phyloP scores from a whole-genome alignment of 257 asterid genomes.

The Fraxinus pennsylvanica region DNA sequence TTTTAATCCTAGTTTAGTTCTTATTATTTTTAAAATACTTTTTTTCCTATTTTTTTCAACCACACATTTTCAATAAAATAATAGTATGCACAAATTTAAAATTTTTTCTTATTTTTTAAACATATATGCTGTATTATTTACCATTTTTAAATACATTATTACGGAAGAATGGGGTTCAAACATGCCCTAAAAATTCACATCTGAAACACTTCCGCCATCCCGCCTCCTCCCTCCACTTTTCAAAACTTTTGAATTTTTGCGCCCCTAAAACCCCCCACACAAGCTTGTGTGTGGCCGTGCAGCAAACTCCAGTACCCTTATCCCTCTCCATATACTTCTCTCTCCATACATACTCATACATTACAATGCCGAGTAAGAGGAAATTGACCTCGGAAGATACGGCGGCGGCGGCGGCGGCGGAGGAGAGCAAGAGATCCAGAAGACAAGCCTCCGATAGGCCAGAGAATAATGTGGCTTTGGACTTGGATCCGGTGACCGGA shows the following conservation, averaged over 20 bases:
- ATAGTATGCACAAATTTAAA: too few relatives aligned
- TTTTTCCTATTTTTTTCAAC: too few relatives aligned
- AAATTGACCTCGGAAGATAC: conserved; percentile 19
- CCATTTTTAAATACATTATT: too few relatives aligned
- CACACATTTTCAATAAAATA: too few relatives aligned
- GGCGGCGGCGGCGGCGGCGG: conserved; percentile 7
- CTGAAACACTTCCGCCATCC: conserved; percentile 32
- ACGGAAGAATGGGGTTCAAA: too few relatives aligned
- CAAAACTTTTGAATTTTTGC: conserved; percentile 22
- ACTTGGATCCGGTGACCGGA: neutral
- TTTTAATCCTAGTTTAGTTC: too few relatives aligned
- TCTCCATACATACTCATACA: neutral
- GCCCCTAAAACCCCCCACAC: conserved; percentile 1
- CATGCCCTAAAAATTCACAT: too few relatives aligned
- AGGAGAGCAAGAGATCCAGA: neutral
- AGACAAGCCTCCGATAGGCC: conserved; percentile 4
- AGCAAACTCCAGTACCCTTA: neutral
- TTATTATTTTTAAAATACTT: too few relatives aligned
- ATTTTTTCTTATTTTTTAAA: too few relatives aligned
- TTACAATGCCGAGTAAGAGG: conserved; percentile 29
- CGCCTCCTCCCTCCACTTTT: conserved; percentile 15
- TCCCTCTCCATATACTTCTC: neutral
- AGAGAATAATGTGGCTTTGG: neutral
- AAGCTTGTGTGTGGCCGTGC: neutral
- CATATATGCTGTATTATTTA: too few relatives aligned